Evolutionary conservation across 106 monocot species (phyloP).

Genomic region (Chionographis japonica): DNA sequence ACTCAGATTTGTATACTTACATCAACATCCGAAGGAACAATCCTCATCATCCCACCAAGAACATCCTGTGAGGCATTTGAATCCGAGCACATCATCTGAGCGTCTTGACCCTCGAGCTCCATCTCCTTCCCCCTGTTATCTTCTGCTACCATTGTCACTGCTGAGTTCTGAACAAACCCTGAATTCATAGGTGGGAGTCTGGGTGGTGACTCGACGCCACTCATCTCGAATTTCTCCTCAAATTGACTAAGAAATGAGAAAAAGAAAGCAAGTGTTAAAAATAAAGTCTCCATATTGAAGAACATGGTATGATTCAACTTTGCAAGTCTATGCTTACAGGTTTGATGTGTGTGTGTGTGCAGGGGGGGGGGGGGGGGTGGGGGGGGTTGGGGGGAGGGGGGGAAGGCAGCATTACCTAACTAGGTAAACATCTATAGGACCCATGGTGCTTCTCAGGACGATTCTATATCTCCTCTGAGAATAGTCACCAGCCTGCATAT

Average conservation of each 20-base stretch:
- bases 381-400: background rate
- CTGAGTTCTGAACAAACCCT: constrained; percentile 20
- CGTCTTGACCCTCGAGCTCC: constrained; percentile 9
- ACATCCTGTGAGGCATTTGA: constrained; percentile 47
- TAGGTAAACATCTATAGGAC: constrained; percentile 90
- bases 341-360: too few relatives aligned
- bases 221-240: constrained; percentile 87
- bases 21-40: constrained; percentile 79
- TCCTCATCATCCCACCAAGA: constrained; percentile 71
- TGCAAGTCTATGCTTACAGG: background rate
- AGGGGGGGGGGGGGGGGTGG: too few relatives aligned
- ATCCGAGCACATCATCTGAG: constrained; percentile 18
- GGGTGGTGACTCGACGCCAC: constrained; percentile 41
- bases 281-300: background rate
- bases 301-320: background rate
- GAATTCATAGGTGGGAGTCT: constrained; percentile 27
- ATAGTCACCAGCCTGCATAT: constrained; percentile 63
- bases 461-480: constrained; percentile 87
- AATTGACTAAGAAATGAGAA: constrained; percentile 53
- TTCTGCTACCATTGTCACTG: constrained; percentile 14
- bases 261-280: background rate
- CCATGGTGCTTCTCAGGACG: constrained; percentile 85
- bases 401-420: constrained; percentile 53
- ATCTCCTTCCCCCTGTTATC: constrained; percentile 12
- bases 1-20: constrained; percentile 32